These are phyloP conservation scores for Pelargonium cotyledonis DNA, from an alignment of 441 rosid species.

Conservation along the genomic window DNA sequence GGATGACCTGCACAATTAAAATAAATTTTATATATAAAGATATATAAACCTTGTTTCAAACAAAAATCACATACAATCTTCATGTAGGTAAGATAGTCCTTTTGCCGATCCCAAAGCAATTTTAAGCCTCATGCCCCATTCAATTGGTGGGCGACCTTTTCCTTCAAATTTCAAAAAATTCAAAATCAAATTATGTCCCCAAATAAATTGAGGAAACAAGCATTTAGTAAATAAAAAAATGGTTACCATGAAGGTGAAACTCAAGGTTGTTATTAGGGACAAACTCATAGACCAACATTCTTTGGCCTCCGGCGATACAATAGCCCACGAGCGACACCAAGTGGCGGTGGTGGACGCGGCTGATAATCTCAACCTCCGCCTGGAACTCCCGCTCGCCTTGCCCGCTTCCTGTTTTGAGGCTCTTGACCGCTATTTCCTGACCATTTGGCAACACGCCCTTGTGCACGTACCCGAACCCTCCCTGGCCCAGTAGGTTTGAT, in stretches of 20 bases:
- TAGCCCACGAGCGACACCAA: conserved; percentile 42
- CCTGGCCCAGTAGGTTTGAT: conserved; percentile 46
- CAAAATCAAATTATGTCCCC: conserved; percentile 17
- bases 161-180: no score
- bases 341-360: conserved; percentile 49
- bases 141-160: conserved; percentile 32
- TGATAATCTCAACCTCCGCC: conserved; percentile 31
- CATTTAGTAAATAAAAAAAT: background rate
- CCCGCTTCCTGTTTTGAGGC: conserved; percentile 39
- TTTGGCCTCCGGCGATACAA: conserved; percentile 37
- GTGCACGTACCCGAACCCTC: conserved; percentile 56
- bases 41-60: no score
- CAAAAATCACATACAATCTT: conserved; percentile 77
- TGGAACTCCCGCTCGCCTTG: conserved; percentile 56
- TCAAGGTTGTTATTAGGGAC: conserved; percentile 51
- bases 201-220: background rate
- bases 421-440: conserved; percentile 49
- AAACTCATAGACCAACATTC: conserved; percentile 48
- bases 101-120: conserved; percentile 56
- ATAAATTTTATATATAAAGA: background rate
- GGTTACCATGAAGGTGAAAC: conserved; percentile 45
- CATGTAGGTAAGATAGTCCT: conserved; percentile 62
- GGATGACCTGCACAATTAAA: conserved; percentile 85
- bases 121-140: conserved; percentile 42
- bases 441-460: conserved; percentile 36